Percentiles rank a stretch among this genome's conserved stretches.
Evolutionary conservation across 2,329 filamentous ascomycete genomes (phyloP).

Genomic region (Exophiala viscosa): DNA sequence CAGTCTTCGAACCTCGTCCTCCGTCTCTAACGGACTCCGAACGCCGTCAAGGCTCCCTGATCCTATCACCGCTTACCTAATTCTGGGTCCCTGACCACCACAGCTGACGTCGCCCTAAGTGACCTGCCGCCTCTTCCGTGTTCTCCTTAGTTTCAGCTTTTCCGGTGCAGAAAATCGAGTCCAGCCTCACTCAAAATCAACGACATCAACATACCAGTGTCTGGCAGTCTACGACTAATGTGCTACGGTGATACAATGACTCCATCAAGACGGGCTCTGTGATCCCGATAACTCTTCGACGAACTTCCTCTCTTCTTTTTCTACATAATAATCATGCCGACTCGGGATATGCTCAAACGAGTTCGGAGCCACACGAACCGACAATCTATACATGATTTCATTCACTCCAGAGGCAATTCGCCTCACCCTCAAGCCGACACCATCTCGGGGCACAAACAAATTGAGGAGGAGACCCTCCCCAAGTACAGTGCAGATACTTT

Average conservation of each 20-base stretch:
- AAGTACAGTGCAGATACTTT: conserved; percentile 36
- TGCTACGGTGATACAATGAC: neutral
- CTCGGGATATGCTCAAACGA: conserved; percentile 22
- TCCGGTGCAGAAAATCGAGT: neutral
- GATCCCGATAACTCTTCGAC: conserved; percentile 4
- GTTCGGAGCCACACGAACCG: conserved; percentile 22
- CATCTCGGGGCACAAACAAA: conserved; percentile 24
- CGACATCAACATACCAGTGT: conserved; percentile 9
- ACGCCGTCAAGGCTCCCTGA: no score
- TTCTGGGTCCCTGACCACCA: neutral
- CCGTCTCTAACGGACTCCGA: no score
- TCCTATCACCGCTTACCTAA: conserved; percentile 5
- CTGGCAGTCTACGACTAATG: neutral
- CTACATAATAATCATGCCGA: conserved; percentile 3
- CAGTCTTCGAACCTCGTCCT: no score
- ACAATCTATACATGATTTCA: conserved; percentile 16
- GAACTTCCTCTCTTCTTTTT: neutral
- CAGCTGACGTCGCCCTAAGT: neutral
- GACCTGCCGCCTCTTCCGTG: conserved; percentile 9
- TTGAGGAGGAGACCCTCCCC: conserved; percentile 41
- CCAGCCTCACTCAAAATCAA: conserved; percentile 21
- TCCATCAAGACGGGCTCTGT: neutral
- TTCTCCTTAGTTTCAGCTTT: conserved; percentile 9
- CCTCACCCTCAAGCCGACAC: conserved; percentile 23
- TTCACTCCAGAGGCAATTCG: conserved; percentile 20